Evolutionary conservation across 495 filamentous ascomycete genomes (phyloP).

Genomic region (Ramalina peruviana): DNA sequence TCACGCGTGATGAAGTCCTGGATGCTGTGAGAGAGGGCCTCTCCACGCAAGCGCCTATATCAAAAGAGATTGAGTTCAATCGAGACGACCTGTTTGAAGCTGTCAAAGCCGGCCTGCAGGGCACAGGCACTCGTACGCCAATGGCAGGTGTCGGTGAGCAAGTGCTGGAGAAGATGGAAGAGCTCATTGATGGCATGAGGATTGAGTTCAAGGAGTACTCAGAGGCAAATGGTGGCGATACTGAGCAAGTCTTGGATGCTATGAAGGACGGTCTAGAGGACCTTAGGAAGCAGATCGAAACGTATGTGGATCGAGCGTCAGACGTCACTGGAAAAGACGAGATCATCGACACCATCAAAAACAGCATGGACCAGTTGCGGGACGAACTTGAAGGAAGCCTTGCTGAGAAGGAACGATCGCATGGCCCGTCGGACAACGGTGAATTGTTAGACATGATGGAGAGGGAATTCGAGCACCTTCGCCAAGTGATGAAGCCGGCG

Average conservation of each 20-base stretch:
- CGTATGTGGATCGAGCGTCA: constrained; percentile 55
- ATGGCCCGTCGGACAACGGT: constrained; percentile 28
- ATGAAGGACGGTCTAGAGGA: constrained; percentile 74
- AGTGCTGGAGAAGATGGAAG: constrained; percentile 58
- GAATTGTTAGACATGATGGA: constrained; percentile 59
- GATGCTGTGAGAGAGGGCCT: constrained; percentile 45
- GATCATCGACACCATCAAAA: constrained; percentile 59
- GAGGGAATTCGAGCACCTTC: constrained; percentile 54
- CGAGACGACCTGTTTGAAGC: constrained; percentile 54
- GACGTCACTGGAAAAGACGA: constrained; percentile 61
- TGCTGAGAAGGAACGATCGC: constrained; percentile 29
- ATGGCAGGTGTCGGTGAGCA: constrained; percentile 44
- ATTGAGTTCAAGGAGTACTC: constrained; percentile 63
- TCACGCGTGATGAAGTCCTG: constrained; percentile 40
- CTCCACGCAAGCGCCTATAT: constrained; percentile 31
- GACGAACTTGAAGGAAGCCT: constrained; percentile 55
- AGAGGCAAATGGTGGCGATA: constrained; percentile 58
- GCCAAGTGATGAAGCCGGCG: constrained; percentile 45
- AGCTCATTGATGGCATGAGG: constrained; percentile 60
- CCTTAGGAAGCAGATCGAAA: constrained; percentile 66
- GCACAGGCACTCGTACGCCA: constrained; percentile 31
- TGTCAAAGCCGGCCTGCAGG: constrained; percentile 46
- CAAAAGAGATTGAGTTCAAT: constrained; percentile 45
- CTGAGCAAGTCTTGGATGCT: constrained; percentile 69
- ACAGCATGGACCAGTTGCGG: constrained; percentile 57